A percentile compares a stretch with the other conserved stretches of the same genome.
Conservation (phyloP, 1,139 yeast species). For the Blastobotrys elegans region DNA sequence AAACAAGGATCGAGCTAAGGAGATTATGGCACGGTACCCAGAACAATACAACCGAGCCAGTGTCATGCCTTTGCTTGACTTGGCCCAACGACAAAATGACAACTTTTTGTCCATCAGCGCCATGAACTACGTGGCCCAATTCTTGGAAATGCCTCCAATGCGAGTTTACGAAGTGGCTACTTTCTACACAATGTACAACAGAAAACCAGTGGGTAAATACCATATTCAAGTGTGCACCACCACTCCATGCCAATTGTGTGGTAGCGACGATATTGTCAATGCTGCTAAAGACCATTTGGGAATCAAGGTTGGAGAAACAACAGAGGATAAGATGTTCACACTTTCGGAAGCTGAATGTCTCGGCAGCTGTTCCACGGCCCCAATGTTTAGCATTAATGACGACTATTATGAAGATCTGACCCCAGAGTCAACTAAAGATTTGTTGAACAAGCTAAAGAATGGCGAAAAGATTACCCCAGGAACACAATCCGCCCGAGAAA, state of each 20-base stretch:
- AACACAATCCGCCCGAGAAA: slow-evolving; percentile 61
- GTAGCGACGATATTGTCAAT: slow-evolving; percentile 70
- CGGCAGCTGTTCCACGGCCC: slow-evolving; percentile 91
- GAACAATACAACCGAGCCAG: slow-evolving; percentile 86
- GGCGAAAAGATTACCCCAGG: slow-evolving; percentile 64
- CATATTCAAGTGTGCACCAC: slow-evolving; percentile 86
- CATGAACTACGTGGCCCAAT: slow-evolving; percentile 86
- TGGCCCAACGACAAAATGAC: slow-evolving; percentile 86
- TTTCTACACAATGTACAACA: slow-evolving; percentile 87
- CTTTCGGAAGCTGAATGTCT: slow-evolving; percentile 87
- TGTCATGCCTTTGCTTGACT: slow-evolving; percentile 78
- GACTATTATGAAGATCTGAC: slow-evolving; percentile 82
- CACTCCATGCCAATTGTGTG: slow-evolving; percentile 85
- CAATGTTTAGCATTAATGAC: slow-evolving; percentile 82
- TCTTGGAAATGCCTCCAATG: slow-evolving; percentile 91
- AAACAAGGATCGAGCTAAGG: slow-evolving; percentile 64
- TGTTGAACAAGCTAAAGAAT: slow-evolving; percentile 58
- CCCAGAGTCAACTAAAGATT: slow-evolving; percentile 54
- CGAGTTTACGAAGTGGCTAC: slow-evolving; percentile 93
- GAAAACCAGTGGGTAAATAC: slow-evolving; percentile 82
- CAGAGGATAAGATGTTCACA: slow-evolving; percentile 71
- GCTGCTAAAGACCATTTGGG: slow-evolving; percentile 60
- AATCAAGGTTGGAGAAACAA: slow-evolving; percentile 75
- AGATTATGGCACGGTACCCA: slow-evolving; percentile 74
- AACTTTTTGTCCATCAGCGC: slow-evolving; percentile 87